These are phyloP conservation scores for Mycena leptocephala DNA, from an alignment of 768 basidiomycete species.

Conservation along the genomic window DNA sequence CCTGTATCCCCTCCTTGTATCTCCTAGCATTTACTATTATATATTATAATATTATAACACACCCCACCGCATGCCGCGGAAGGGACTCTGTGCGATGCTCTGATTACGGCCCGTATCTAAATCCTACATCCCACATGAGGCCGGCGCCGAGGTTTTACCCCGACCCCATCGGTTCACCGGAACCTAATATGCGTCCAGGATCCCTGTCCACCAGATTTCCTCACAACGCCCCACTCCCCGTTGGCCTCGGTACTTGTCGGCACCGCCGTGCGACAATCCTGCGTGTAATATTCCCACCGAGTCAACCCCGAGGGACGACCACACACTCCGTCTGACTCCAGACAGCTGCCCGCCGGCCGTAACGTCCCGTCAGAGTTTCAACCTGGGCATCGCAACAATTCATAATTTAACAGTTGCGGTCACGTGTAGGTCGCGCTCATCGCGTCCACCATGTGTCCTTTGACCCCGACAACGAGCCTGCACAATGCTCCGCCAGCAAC, in stretches of 20 bases:
- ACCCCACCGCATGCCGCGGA: neutral
- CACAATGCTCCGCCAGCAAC: too few relatives aligned
- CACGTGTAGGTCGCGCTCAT: neutral
- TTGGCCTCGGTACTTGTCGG: neutral
- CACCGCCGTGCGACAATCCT: slow-evolving; percentile 1
- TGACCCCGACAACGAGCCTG: too few relatives aligned
- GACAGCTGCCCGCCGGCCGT: neutral
- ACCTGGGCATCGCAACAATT: neutral
- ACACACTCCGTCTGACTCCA: neutral
- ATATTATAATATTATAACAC: too few relatives aligned
- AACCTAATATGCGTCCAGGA: neutral
- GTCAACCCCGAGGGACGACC: neutral
- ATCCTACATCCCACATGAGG: neutral
- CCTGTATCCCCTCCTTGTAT: too few relatives aligned
- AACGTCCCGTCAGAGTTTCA: neutral
- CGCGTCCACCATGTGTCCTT: neutral
- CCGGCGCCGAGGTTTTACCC: slow-evolving; percentile 1
- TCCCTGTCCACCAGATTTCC: neutral
- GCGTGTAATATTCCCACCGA: slow-evolving; percentile 4
- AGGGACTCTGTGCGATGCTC: neutral
- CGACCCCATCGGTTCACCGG: neutral
- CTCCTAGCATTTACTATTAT: too few relatives aligned
- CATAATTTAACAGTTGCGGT: neutral
- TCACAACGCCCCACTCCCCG: neutral
- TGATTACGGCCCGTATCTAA: neutral